phyloP scores from a whole-genome alignment of 768 basidiomycete species.

The Rhodotorula kratochvilovae region DNA sequence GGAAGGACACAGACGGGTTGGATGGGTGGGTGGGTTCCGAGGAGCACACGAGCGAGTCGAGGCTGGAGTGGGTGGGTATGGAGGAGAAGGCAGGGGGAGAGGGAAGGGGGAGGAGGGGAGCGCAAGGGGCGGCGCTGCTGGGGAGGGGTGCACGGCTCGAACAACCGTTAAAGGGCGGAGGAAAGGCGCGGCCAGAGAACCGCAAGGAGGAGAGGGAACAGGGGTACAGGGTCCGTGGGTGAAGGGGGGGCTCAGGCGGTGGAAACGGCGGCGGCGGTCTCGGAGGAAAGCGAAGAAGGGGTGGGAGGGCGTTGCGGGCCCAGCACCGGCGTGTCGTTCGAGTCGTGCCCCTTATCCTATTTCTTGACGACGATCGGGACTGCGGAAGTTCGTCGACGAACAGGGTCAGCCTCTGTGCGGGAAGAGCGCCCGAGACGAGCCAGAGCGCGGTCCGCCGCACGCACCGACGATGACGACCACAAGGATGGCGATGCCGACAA shows the following conservation, averaged over 20 bases:
- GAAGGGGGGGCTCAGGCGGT: neutral
- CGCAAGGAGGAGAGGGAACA: neutral
- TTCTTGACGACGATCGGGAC: slow-evolving; percentile 41
- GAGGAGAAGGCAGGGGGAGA: neutral
- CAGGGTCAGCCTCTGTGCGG: too few species aligned
- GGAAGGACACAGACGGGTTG: too few species aligned
- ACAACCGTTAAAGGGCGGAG: neutral
- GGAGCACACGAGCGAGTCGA: neutral
- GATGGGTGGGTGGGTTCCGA: too few species aligned
- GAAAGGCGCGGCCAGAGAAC: neutral
- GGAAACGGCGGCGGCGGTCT: neutral
- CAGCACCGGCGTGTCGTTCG: slow-evolving; percentile 19
- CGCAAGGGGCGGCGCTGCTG: neutral
- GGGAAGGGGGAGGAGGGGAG: neutral
- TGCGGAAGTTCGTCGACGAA: neutral
- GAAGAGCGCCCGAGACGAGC: too few species aligned
- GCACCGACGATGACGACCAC: slow-evolving; percentile 82
- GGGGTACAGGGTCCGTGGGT: neutral
- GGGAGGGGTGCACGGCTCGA: slow-evolving; percentile 9
- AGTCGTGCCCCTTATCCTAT: slow-evolving; percentile 38
- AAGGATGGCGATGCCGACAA: slow-evolving; percentile 78
- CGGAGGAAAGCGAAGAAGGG: neutral
- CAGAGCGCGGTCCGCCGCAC: neutral
- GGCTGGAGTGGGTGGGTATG: too few species aligned
- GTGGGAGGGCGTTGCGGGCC: neutral